phyloP scores from a whole-genome alignment of 768 basidiomycete genomes.

The Tephrocybe sp. region DNA sequence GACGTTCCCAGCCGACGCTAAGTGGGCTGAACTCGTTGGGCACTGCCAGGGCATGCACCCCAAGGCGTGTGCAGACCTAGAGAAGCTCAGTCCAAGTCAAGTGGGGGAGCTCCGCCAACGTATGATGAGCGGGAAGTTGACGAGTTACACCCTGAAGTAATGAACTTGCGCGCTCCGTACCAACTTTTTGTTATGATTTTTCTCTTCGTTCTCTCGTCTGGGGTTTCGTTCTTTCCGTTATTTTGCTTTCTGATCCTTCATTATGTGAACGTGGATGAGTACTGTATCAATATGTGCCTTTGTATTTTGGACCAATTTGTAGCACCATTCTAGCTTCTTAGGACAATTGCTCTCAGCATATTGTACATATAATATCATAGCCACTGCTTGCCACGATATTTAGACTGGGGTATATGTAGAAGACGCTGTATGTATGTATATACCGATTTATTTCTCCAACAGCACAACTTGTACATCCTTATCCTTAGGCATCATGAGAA shows the following conservation, averaged over 20 bases:
- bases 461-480: constrained; percentile 45
- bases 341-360: too few relatives aligned
- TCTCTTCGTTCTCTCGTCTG: not conserved
- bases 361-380: too few relatives aligned
- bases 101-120: constrained; percentile 31
- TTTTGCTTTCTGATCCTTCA: too few relatives aligned
- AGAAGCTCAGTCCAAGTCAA: constrained; percentile 29
- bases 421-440: too few relatives aligned
- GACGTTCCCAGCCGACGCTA: constrained; percentile 25
- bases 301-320: too few relatives aligned
- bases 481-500: constrained; percentile 51
- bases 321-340: too few relatives aligned
- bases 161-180: not conserved
- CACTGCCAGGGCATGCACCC: constrained; percentile 32
- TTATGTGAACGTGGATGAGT: too few relatives aligned
- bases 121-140: constrained; percentile 16
- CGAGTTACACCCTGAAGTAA: constrained; percentile 7
- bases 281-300: too few relatives aligned
- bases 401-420: too few relatives aligned
- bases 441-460: constrained; percentile 28
- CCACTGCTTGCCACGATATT: too few relatives aligned
- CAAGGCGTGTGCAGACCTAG: constrained; percentile 29
- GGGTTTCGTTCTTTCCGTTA: too few relatives aligned
- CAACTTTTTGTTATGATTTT: not conserved
- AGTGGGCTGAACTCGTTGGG: constrained; percentile 30